Evolutionary conservation across 495 filamentous ascomycete genomes (phyloP).

Genomic region (Opeltia flavorubescens): DNA sequence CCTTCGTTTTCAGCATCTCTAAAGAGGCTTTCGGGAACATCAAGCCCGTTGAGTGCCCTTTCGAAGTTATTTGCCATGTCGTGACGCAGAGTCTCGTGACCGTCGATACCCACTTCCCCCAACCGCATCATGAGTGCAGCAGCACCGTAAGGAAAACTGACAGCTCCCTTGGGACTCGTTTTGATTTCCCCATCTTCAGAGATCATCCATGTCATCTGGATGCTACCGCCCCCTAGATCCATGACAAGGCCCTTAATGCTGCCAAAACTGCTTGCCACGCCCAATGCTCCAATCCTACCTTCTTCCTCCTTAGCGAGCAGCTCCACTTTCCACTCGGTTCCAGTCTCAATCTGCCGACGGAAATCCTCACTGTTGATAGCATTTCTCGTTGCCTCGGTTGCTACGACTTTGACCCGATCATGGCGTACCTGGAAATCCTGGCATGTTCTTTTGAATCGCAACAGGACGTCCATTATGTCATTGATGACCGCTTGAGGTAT

Average conservation of each 20-base stretch:
- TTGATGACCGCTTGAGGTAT: conserved; percentile 53
- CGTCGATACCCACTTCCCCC: conserved; percentile 19
- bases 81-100: conserved; percentile 31
- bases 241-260: conserved; percentile 61
- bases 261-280: conserved; percentile 61
- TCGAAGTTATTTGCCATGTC: conserved; percentile 47
- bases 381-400: conserved; percentile 77
- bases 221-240: conserved; percentile 82
- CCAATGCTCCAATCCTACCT: conserved; percentile 69
- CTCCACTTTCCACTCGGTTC: conserved; percentile 50
- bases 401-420: conserved; percentile 55
- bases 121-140: conserved; percentile 60
- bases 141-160: conserved; percentile 72
- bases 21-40: conserved; percentile 39
- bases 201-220: conserved; percentile 77
- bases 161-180: conserved; percentile 31
- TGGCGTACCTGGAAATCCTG: conserved; percentile 50
- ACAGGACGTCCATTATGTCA: conserved; percentile 46
- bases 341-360: conserved; percentile 41
- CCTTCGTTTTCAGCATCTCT: conserved; percentile 25
- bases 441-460: conserved; percentile 63
- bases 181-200: conserved; percentile 36
- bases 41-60: conserved; percentile 40
- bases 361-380: conserved; percentile 62
- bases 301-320: conserved; percentile 70